These are phyloP conservation scores for Fusarium abutilonis DNA, from an alignment of 2,329 filamentous ascomycete genomes.

Conservation along the genomic window DNA sequence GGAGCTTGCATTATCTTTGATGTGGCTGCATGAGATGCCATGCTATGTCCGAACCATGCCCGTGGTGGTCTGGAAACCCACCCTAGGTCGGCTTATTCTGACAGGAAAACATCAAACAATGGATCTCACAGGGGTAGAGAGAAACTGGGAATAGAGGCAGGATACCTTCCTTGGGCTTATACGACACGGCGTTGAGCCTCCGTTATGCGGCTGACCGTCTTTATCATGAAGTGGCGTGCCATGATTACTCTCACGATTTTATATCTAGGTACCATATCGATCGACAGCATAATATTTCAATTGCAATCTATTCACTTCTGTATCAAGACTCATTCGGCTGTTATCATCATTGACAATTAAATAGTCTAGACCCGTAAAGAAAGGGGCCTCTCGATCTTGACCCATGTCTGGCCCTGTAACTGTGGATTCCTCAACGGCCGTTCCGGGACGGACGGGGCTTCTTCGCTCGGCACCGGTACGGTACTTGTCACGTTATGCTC, in stretches of 20 bases:
- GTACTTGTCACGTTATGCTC: constrained; percentile 43
- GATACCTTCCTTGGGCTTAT: neutral
- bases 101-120: constrained; percentile 32
- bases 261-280: neutral
- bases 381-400: constrained; percentile 11
- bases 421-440: constrained; percentile 28
- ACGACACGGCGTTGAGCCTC: constrained; percentile 30
- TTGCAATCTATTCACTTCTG: neutral
- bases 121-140: constrained; percentile 11
- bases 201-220: constrained; percentile 8
- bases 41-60: constrained; percentile 39
- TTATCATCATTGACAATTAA: neutral
- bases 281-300: neutral
- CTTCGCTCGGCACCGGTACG: constrained; percentile 40
- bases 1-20: constrained; percentile 4
- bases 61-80: constrained; percentile 25
- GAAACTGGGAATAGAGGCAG: constrained; percentile 29
- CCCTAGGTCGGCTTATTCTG: constrained; percentile 18
- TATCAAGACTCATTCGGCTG: constrained; percentile 1
- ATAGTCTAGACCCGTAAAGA: constrained; percentile 6
- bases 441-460: constrained; percentile 32
- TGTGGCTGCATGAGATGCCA: constrained; percentile 32
- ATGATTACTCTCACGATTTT: no score
- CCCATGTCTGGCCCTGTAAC: neutral
- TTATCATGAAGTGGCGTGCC: neutral